Percentiles rank a stretch among this genome's conserved stretches.
These are phyloP conservation scores for Beverwykella pulmonaria DNA, from an alignment of 495 filamentous ascomycete genomes.

Conservation along the genomic window DNA sequence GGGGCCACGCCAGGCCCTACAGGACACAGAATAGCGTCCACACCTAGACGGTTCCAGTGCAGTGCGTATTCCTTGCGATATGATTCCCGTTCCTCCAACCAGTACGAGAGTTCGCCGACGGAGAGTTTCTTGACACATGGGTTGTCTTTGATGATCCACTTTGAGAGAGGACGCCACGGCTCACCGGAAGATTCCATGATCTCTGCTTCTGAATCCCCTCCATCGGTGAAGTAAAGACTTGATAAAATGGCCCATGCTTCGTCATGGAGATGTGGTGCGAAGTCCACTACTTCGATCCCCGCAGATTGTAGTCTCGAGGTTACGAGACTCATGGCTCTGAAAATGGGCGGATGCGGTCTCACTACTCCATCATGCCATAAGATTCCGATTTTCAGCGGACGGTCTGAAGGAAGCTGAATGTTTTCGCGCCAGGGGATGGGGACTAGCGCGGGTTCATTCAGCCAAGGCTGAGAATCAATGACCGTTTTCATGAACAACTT, in stretches of 20 bases:
- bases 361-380: slow-evolving; percentile 73
- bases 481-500: slow-evolving; percentile 65
- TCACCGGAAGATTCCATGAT: slow-evolving; percentile 59
- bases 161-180: slow-evolving; percentile 55
- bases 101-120: slow-evolving; percentile 52
- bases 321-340: slow-evolving; percentile 59
- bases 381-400: slow-evolving; percentile 54
- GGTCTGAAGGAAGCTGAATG: neutral
- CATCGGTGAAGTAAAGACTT: slow-evolving; percentile 60
- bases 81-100: slow-evolving; percentile 54
- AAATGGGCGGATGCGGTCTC: slow-evolving; percentile 70
- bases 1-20: slow-evolving; percentile 62
- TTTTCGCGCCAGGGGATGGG: slow-evolving; percentile 59
- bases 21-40: slow-evolving; percentile 74
- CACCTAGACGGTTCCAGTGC: slow-evolving; percentile 55
- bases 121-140: slow-evolving; percentile 47
- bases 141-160: slow-evolving; percentile 57
- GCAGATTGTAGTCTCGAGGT: slow-evolving; percentile 55
- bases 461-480: slow-evolving; percentile 63
- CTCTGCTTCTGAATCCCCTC: slow-evolving; percentile 55
- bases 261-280: slow-evolving; percentile 59
- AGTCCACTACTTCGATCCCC: slow-evolving; percentile 64
- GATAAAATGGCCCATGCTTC: slow-evolving; percentile 54
- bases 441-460: slow-evolving; percentile 59
- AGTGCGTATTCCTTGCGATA: slow-evolving; percentile 63